phyloP scores from a whole-genome alignment of 1,284 basidiomycete genomes.

The Fomes fomentarius region DNA sequence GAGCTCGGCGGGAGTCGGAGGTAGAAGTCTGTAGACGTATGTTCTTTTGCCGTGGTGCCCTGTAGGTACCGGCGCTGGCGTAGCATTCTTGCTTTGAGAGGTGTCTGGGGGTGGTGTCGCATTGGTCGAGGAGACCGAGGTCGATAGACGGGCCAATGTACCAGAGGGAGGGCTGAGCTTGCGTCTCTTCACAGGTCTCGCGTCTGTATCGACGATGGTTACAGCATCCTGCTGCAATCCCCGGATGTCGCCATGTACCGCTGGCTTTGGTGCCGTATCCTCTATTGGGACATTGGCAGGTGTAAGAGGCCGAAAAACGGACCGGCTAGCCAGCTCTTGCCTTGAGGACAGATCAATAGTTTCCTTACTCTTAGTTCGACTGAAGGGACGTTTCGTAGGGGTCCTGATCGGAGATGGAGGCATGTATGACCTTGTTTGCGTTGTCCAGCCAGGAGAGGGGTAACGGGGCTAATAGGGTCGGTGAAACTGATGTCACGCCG shows the following conservation, averaged over 20 bases:
- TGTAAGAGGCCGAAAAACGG: conserved; percentile 11
- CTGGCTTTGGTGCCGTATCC: background rate
- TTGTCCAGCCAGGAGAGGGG: conserved; percentile 1
- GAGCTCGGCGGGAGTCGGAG: conserved; percentile 62
- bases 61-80: background rate
- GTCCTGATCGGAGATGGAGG: conserved; percentile 5
- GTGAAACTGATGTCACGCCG: background rate
- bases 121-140: background rate
- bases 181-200: conserved; percentile 19
- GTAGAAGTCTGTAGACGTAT: conserved; percentile 48
- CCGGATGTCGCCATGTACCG: background rate
- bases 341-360: background rate
- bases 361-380: background rate
- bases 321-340: background rate
- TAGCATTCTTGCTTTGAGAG: background rate
- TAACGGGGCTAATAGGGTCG: background rate
- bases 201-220: background rate
- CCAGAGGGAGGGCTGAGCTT: conserved; percentile 5
- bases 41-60: conserved; percentile 2
- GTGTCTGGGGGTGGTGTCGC: background rate
- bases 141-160: background rate
- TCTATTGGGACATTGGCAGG: background rate
- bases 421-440: background rate
- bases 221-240: background rate
- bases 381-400: conserved; percentile 9